Evolutionary conservation across 2,329 filamentous ascomycete genomes (phyloP).

Genomic region (Helminthosporium solani): DNA sequence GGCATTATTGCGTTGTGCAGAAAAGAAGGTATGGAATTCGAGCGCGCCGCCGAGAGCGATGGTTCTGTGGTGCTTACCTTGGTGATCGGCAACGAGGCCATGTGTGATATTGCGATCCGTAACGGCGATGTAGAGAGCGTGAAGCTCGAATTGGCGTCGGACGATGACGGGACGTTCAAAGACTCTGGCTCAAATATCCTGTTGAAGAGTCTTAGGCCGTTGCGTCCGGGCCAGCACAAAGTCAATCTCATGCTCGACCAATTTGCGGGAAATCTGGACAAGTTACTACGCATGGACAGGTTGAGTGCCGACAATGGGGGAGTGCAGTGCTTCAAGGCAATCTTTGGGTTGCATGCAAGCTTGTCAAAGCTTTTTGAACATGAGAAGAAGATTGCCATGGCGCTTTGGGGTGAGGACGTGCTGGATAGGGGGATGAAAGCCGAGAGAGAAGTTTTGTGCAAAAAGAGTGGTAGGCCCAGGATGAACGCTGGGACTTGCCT

Average conservation of each 20-base stretch:
- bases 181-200: slow-evolving; percentile 58
- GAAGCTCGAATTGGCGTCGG: slow-evolving; percentile 62
- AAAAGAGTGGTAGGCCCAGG: slow-evolving; percentile 66
- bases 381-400: slow-evolving; percentile 56
- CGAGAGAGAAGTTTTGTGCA: slow-evolving; percentile 64
- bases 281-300: slow-evolving; percentile 68
- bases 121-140: slow-evolving; percentile 55
- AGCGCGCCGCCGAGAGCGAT: slow-evolving; percentile 23
- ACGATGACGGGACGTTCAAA: slow-evolving; percentile 56
- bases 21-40: slow-evolving; percentile 61
- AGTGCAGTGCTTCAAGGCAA: slow-evolving; percentile 75
- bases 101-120: slow-evolving; percentile 31
- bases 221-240: slow-evolving; percentile 58
- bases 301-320: slow-evolving; percentile 60
- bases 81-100: slow-evolving; percentile 36
- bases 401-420: slow-evolving; percentile 36
- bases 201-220: slow-evolving; percentile 62
- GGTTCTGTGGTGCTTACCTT: slow-evolving; percentile 38
- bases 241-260: slow-evolving; percentile 69
- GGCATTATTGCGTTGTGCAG: slow-evolving; percentile 71
- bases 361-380: slow-evolving; percentile 69
- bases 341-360: slow-evolving; percentile 71
- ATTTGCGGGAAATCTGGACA: slow-evolving; percentile 71
- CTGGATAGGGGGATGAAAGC: slow-evolving; percentile 50
- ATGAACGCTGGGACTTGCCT: slow-evolving; percentile 69